Base-by-base conservation (phyloP, 495 filamentous ascomycete genomes). In the Penicillium desertorum region DNA sequence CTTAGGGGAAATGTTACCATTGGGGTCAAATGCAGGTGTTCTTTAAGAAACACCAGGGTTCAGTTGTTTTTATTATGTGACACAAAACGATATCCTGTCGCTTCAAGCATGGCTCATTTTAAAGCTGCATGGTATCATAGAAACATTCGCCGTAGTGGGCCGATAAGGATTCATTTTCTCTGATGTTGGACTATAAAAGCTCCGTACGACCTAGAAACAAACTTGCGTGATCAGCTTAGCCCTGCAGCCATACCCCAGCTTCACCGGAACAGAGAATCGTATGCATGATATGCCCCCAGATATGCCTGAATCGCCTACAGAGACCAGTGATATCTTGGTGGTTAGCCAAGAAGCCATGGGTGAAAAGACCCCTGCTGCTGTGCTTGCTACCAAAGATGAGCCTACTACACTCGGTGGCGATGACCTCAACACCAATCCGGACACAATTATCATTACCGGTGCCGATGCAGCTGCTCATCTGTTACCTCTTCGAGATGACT, bases 401-500 rank as follows among this genome's bases (percentile, higher is more conserved):
- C 6, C 9, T 23, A 2, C 9, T 23, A 2, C 2, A 30, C 14
- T 12, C 5, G 1, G 2, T 9, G 10, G 12, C 12, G 6, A 37
- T 14, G 32, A 37, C 12, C 1, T 6, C 20, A 20, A 37, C 20
- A 25, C 48, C 6, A 58, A 56, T 16, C 60, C 58, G 14, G 57
- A 71, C 45, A 57, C 51, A 0, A 50, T 72, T 12, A 68, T 74
- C 43, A 52, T 68, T 58, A 70, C 61, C 19, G 69, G 66, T 56
- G 61, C 62, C 16, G 68, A 67, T 62, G 75, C 62, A 16, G 65
- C 65, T 6, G 12, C 23, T 29, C 67, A 72, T 44, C 61, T 81
- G 41, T 62, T 80, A 14, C 69, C 79, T 1, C n/a, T 74, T 42
- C 67, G 79, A 30, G 78, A 81, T 59, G 79, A 81, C 56, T 57